Evolutionary conservation across 2,329 filamentous ascomycete species (phyloP).

Genomic region (Ampelomyces quisqualis): DNA sequence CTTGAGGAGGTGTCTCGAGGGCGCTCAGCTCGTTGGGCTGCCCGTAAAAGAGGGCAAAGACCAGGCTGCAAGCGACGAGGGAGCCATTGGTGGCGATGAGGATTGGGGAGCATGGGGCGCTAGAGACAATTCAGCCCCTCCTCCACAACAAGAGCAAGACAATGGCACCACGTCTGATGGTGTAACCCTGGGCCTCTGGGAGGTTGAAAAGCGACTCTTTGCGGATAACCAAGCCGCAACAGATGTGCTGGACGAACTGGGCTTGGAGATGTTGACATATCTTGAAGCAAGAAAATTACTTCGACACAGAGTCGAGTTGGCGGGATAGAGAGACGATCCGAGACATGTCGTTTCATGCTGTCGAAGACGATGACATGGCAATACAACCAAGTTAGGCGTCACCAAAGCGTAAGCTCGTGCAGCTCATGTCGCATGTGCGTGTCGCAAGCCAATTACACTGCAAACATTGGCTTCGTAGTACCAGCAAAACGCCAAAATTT

Average conservation of each 20-base stretch:
- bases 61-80: slow-evolving; percentile 21
- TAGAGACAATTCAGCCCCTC: slow-evolving; percentile 15
- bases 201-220: slow-evolving; percentile 51
- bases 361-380: not conserved
- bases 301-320: slow-evolving; percentile 64
- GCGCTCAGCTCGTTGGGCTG: slow-evolving; percentile 65
- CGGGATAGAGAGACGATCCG: slow-evolving; percentile 24
- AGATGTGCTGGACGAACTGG: slow-evolving; percentile 61
- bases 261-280: slow-evolving; percentile 61
- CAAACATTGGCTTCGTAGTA: no score
- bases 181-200: slow-evolving; percentile 42
- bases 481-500: no score
- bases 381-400: not conserved
- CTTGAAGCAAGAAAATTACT: slow-evolving; percentile 67
- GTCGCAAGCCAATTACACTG: no score
- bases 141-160: slow-evolving; percentile 18
- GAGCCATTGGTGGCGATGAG: slow-evolving; percentile 16
- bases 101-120: slow-evolving; percentile 23
- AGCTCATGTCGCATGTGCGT: not conserved
- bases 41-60: slow-evolving; percentile 50
- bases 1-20: slow-evolving; percentile 66
- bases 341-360: slow-evolving; percentile 1
- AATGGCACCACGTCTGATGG: slow-evolving; percentile 12
- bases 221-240: slow-evolving; percentile 50
- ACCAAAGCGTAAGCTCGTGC: not conserved